Evolutionary conservation across 768 basidiomycete species (phyloP).

Genomic region (Suillus occidentalis): DNA sequence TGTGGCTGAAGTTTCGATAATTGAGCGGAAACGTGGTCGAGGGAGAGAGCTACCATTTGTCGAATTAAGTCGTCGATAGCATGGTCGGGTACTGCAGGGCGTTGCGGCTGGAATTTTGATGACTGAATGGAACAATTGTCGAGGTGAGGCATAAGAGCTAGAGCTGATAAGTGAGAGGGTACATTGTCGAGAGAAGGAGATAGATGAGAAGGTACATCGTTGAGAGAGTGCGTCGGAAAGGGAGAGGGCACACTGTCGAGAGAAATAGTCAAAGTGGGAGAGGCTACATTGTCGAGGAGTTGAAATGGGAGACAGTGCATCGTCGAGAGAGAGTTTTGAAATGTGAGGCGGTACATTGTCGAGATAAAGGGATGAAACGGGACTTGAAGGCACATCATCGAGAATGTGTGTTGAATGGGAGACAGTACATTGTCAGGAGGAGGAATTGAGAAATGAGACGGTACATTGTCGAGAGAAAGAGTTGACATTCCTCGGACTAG

Average conservation of each 20-base stretch:
- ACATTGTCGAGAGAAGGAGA: neutral
- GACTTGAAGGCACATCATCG: neutral
- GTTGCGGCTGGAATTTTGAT: neutral
- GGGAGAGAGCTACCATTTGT: neutral
- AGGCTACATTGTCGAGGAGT: neutral
- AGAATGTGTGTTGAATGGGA: neutral
- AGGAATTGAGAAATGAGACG: too few species aligned
- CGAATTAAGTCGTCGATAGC: neutral
- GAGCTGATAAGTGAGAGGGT: neutral
- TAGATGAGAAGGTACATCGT: neutral
- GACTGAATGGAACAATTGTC: neutral
- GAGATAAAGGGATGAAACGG: neutral
- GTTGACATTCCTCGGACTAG: neutral
- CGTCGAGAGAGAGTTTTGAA: neutral
- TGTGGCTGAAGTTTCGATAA: neutral
- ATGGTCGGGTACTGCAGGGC: neutral
- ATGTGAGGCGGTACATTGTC: neutral
- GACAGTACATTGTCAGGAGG: neutral
- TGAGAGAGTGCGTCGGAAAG: neutral
- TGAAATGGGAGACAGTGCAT: neutral
- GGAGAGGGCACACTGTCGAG: neutral
- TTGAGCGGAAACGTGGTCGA: neutral
- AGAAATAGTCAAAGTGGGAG: neutral
- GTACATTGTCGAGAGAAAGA: neutral
- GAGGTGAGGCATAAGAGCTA: neutral